Base-by-base conservation (phyloP, 305 asterid genomes). In the Solanum chacoense region DNA sequence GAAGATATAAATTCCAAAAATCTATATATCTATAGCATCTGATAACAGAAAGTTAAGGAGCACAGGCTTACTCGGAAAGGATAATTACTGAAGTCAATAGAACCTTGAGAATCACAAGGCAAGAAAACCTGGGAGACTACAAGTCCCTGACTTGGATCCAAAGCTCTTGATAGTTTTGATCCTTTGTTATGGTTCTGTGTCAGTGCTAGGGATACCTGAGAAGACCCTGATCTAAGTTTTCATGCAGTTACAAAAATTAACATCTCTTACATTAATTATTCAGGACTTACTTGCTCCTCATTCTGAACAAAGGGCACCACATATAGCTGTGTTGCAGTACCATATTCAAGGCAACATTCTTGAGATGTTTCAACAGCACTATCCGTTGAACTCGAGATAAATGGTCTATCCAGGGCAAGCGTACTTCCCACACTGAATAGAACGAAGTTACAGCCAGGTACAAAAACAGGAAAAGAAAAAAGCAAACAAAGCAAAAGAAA, bases 341-440 rank as follows among this genome's bases (percentile, higher is more conserved):
- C 99, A 83, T 95, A 95, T 92, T 97, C 99, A 85, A 97, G 94
- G 94, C 94, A 94, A 90, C 92, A 71, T 85, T 88, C 95, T 88
- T 91, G 90, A 73, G 91, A 73, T 73, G 91, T 76, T 89, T 95
- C 95, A 22, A 91, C 90, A 81, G 90, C 91, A 93, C 95, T 83
- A 81, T 94, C 95, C 3, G 76, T 74, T 87, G 92, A 91, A 90
- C 92, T 93, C 76, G 97, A 92, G 79, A 96, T 88, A 90, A 91
- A 97, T 89, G 99, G 99, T 87, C 93, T 92, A 89, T 96, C 99
- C 88, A 97, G 90, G 87, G 99, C 99, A 72, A 97, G 98, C 94
- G 93, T 95, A 89, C 99, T 95, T 91, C 99, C 99, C 55, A 94
- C 94, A 85, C 99, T 96, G 97, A 76, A 86, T 89, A 86, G 73